A percentile compares a stretch with the other conserved stretches of the same genome.
phyloP scores from a whole-genome alignment of 352 stramenopile species.

The Pythium guiyangense region DNA sequence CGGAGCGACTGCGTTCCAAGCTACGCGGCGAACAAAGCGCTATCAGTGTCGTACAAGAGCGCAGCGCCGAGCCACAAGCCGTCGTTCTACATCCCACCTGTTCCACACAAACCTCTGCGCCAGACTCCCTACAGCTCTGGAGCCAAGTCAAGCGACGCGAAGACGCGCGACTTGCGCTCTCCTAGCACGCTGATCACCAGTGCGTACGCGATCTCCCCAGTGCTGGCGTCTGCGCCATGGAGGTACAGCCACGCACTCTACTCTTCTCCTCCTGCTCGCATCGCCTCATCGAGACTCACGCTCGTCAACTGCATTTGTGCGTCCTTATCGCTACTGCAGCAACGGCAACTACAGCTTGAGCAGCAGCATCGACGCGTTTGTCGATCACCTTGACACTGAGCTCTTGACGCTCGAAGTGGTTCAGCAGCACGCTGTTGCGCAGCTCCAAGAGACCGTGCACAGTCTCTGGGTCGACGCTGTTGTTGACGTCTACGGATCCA shows the following conservation, averaged over 20 bases:
- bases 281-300: no score
- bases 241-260: no score
- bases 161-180: neutral
- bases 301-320: no score
- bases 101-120: no score
- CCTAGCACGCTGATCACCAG: no score
- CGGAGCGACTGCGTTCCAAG: no score
- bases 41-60: no score
- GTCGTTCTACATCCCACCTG: no score
- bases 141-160: neutral
- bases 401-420: slow-evolving; percentile 28
- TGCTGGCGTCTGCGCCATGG: neutral
- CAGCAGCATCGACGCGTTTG: slow-evolving; percentile 43
- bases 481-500: slow-evolving; percentile 96
- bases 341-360: slow-evolving; percentile 30
- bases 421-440: slow-evolving; percentile 47
- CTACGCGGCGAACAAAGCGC: no score
- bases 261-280: no score
- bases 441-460: slow-evolving; percentile 36
- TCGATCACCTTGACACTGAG: slow-evolving; percentile 42
- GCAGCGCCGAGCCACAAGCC: no score
- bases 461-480: slow-evolving; percentile 85
- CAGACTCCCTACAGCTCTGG: neutral
- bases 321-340: neutral
- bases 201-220: neutral